These are phyloP conservation scores for Phaffia tasmanica DNA, from an alignment of 768 basidiomycete genomes.

Conservation along the genomic window DNA sequence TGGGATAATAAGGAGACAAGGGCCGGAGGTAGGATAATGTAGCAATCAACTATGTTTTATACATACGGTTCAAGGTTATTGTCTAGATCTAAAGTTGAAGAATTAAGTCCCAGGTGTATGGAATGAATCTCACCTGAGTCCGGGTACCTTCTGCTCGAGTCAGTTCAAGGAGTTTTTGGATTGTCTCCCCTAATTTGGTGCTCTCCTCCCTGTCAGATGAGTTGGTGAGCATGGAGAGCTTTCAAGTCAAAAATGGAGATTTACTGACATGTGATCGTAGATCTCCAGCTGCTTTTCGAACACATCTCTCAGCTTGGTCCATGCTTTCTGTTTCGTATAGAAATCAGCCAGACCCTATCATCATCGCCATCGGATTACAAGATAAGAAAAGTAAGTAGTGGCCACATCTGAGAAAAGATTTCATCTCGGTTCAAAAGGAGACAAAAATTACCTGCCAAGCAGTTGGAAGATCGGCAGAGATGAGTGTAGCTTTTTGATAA, in stretches of 20 bases:
- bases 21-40: slow-evolving; percentile 63
- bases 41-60: slow-evolving; percentile 48
- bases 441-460: slow-evolving; percentile 67
- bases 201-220: slow-evolving; percentile 51
- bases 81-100: background rate
- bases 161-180: slow-evolving; percentile 64
- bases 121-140: slow-evolving; percentile 44
- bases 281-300: slow-evolving; percentile 52
- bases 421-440: background rate
- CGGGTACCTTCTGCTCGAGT: slow-evolving; percentile 53
- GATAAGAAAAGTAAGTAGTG: background rate
- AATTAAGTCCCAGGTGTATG: background rate
- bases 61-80: slow-evolving; percentile 13
- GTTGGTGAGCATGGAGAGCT: background rate
- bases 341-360: slow-evolving; percentile 33
- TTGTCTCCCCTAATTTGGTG: slow-evolving; percentile 62
- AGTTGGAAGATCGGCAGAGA: slow-evolving; percentile 57
- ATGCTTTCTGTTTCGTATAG: slow-evolving; percentile 31
- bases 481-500: slow-evolving; percentile 63
- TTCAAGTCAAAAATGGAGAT: background rate
- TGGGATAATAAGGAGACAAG: slow-evolving; percentile 52
- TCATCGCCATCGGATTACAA: background rate
- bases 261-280: slow-evolving; percentile 51
- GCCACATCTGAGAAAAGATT: background rate
- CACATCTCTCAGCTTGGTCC: slow-evolving; percentile 28